phyloP scores from a whole-genome alignment of 495 filamentous ascomycete genomes.

The Podospora comata region DNA sequence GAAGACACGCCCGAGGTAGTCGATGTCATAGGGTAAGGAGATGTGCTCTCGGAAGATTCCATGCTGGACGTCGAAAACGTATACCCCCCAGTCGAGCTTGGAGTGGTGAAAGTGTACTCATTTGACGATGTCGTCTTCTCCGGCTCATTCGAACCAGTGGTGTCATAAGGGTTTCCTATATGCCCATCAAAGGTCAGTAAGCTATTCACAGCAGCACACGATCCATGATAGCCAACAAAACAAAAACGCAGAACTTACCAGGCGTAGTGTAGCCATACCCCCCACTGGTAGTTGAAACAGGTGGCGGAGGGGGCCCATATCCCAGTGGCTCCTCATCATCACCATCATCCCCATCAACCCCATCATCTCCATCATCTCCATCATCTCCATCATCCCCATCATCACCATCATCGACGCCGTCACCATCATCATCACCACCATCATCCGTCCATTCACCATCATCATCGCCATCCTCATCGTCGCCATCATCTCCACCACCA shows the following conservation, averaged over 20 bases:
- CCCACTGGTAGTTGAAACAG: background rate
- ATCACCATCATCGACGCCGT: background rate
- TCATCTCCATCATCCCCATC: background rate
- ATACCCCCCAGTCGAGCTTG: background rate
- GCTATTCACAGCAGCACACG: background rate
- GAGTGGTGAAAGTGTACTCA: background rate
- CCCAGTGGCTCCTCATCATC: slow-evolving; percentile 37
- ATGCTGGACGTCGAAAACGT: background rate
- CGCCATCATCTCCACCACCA: background rate
- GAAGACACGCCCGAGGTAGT: background rate
- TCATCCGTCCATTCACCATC: background rate
- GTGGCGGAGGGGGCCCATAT: slow-evolving; percentile 40
- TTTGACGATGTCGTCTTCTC: background rate
- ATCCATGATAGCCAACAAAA: background rate
- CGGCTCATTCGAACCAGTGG: background rate
- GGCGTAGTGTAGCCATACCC: background rate
- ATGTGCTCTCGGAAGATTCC: background rate
- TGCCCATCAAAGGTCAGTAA: background rate
- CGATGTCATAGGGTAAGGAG: background rate
- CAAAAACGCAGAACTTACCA: background rate
- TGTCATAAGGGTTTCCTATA: background rate
- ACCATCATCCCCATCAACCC: background rate
- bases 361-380: background rate
- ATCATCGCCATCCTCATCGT: background rate
- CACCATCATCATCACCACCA: background rate